Conservation (phyloP, 2,329 filamentous ascomycete genomes). For the Teratosphaeria zuluensis region DNA sequence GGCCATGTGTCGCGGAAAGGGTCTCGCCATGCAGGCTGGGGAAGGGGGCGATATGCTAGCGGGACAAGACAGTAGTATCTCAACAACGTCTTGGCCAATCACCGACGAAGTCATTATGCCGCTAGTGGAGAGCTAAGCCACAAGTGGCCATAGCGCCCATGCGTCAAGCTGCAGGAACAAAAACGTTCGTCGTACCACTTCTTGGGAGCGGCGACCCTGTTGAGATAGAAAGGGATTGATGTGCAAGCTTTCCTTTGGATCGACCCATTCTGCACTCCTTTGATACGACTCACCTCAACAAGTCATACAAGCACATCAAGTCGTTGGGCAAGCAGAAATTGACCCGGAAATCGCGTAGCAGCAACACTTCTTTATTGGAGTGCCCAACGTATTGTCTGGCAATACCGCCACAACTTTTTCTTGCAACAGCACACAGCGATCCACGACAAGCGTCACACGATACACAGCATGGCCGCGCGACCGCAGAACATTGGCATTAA, state of each 20-base stretch:
- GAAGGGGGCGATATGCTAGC: too few relatives aligned
- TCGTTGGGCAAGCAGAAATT: not conserved
- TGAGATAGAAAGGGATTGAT: not conserved
- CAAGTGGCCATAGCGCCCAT: not conserved
- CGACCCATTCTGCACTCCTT: not conserved
- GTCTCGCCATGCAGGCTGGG: too few relatives aligned
- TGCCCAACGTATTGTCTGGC: not conserved
- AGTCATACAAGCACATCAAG: not conserved
- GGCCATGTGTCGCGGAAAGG: too few relatives aligned
- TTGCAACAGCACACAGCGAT: not conserved
- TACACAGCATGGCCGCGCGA: not conserved
- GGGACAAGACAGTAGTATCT: too few relatives aligned
- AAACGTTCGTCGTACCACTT: not conserved
- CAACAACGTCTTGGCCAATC: too few relatives aligned
- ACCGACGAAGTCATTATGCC: too few relatives aligned
- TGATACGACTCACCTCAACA: not conserved
- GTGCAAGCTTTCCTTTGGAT: not conserved
- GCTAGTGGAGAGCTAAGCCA: too few relatives aligned
- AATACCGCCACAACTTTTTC: not conserved
- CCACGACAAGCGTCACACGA: not conserved
- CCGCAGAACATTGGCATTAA: constrained; percentile 45
- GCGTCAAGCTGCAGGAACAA: not conserved
- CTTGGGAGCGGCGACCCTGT: not conserved
- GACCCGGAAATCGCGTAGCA: not conserved
- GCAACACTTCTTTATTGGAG: not conserved